Conservation (phyloP, 2,329 filamentous ascomycete species). For the Alternaria novae-zelandiae region DNA sequence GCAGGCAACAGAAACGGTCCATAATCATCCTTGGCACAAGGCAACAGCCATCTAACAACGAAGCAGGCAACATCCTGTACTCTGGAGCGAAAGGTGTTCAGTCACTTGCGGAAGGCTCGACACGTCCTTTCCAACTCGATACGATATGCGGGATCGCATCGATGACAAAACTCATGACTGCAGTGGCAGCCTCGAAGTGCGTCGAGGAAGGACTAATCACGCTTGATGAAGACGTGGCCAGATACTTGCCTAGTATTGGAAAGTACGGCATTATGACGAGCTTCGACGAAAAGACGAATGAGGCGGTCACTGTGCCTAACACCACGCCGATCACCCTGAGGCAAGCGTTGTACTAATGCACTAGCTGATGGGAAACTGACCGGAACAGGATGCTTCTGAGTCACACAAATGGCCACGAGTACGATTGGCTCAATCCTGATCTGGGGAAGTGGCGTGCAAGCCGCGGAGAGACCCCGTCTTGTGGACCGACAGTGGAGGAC, state of each 20-base stretch:
- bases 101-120: conserved; percentile 4
- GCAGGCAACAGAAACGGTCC: conserved; percentile 10
- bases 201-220: conserved; percentile 31
- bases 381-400: conserved; percentile 48
- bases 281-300: conserved; percentile 20
- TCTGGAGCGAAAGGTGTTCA: conserved; percentile 5
- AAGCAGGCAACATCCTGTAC: conserved; percentile 5
- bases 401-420: conserved; percentile 55
- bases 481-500: conserved; percentile 58
- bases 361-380: neutral
- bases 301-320: conserved; percentile 36
- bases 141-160: conserved; percentile 56
- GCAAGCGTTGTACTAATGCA: neutral
- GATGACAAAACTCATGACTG: conserved; percentile 40
- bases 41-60: neutral
- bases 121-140: conserved; percentile 11
- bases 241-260: conserved; percentile 36
- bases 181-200: conserved; percentile 26
- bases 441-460: conserved; percentile 46
- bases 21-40: neutral
- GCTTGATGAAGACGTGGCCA: conserved; percentile 25
- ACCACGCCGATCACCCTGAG: conserved; percentile 52
- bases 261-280: conserved; percentile 40
- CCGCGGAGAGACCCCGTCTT: conserved; percentile 35
- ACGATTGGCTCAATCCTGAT: conserved; percentile 53